Percentiles rank a stretch among this genome's conserved stretches.
phyloP scores from a whole-genome alignment of 164 flowering plant genomes.

The Vitis riparia region DNA sequence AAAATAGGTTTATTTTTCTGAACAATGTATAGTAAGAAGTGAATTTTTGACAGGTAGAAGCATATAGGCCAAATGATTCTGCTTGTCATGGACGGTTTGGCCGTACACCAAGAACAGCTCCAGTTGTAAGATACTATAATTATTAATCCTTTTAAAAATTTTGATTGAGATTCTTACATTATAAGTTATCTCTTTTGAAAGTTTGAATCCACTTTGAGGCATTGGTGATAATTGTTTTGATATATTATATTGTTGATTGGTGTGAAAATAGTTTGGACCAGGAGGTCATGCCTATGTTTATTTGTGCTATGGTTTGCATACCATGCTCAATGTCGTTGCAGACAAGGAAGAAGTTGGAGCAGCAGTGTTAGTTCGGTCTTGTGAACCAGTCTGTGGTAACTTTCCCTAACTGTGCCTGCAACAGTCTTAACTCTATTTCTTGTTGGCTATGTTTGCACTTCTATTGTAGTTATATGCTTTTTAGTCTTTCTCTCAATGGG shows the following conservation, averaged over 20 bases:
- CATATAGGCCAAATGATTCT: constrained; percentile 89
- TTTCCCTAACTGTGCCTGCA: neutral
- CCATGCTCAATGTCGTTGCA: constrained; percentile 93
- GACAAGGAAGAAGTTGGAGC: constrained; percentile 95
- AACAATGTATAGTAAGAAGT: neutral
- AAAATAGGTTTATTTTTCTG: neutral
- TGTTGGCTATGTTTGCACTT: neutral
- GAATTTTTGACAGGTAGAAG: constrained; percentile 69
- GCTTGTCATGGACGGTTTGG: constrained; percentile 97
- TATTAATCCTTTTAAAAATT: neutral
- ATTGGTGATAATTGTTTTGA: neutral
- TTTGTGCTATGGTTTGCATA: constrained; percentile 92
- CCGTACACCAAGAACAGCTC: constrained; percentile 88
- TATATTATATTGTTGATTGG: neutral
- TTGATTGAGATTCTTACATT: neutral
- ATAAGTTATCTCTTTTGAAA: neutral
- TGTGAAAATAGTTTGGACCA: constrained; percentile 74
- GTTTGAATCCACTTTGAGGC: neutral
- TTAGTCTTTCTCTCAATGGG: neutral
- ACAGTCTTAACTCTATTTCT: neutral
- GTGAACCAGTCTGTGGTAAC: constrained; percentile 86
- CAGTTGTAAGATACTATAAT: constrained; percentile 61
- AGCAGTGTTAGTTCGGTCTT: constrained; percentile 86
- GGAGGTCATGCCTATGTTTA: constrained; percentile 99
- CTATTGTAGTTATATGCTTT: neutral